These are phyloP conservation scores for Fermentozyma sake DNA, from an alignment of 1,139 yeast species.

Conservation along the genomic window DNA sequence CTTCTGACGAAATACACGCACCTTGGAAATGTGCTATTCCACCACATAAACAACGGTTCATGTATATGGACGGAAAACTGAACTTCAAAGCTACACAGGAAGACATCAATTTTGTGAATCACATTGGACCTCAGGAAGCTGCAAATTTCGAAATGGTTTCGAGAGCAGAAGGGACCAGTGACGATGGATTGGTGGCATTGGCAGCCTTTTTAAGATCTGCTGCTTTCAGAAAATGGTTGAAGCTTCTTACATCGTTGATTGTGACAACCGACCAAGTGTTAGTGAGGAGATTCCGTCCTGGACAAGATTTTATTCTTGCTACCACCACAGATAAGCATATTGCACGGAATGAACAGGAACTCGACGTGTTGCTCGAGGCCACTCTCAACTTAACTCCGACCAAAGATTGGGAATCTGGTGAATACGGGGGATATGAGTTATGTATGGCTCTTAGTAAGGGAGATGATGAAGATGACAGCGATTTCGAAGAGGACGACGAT, in stretches of 20 bases:
- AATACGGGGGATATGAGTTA: constrained; percentile 89
- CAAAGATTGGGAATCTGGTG: constrained; percentile 81
- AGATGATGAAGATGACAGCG: constrained; percentile 43
- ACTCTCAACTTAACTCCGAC: constrained; percentile 78
- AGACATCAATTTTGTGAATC: constrained; percentile 21
- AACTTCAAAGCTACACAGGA: constrained; percentile 25
- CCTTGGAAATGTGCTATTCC: constrained; percentile 96
- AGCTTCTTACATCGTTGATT: constrained; percentile 56
- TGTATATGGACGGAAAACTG: constrained; percentile 73
- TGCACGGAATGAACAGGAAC: constrained; percentile 33
- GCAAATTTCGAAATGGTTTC: constrained; percentile 47
- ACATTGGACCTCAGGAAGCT: constrained; percentile 44
- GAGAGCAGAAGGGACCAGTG: constrained; percentile 15
- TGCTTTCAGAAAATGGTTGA: constrained; percentile 69
- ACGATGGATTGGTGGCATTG: constrained; percentile 44
- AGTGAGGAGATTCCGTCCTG: constrained; percentile 88
- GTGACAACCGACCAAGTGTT: constrained; percentile 65
- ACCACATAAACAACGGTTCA: constrained; percentile 85
- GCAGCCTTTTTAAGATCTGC: constrained; percentile 55
- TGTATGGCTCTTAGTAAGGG: constrained; percentile 68
- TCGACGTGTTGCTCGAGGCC: constrained; percentile 59
- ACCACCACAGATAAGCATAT: constrained; percentile 58
- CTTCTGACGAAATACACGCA: constrained; percentile 47
- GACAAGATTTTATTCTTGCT: constrained; percentile 89
- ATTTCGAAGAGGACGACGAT: constrained; percentile 42